Conservation (phyloP, 352 stramenopile species). For the Pythium biforme region DNA sequence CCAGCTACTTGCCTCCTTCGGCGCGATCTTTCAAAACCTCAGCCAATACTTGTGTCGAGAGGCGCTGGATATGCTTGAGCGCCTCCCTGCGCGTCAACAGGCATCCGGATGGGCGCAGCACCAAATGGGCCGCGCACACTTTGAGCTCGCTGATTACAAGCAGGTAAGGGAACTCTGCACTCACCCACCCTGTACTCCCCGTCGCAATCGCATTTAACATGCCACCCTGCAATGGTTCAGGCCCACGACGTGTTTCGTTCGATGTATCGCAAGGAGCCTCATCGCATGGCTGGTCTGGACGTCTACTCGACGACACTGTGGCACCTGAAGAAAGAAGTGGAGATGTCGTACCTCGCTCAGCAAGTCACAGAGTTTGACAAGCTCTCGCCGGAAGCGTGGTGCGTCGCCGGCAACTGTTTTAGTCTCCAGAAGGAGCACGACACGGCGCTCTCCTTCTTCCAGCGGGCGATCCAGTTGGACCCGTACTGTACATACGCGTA, state of each 20-base stretch:
- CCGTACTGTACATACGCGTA: conserved; percentile 97
- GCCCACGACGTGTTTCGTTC: conserved; percentile 86
- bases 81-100: conserved; percentile 81
- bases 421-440: conserved; percentile 98
- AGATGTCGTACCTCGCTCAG: conserved; percentile 96
- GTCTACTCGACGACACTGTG: conserved; percentile 95
- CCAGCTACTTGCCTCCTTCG: conserved; percentile 64
- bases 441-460: conserved; percentile 95
- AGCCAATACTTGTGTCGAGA: conserved; percentile 81
- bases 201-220: not conserved
- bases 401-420: conserved; percentile 97
- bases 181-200: not conserved
- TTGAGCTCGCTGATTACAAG: conserved; percentile 95
- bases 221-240: conserved; percentile 29
- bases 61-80: conserved; percentile 86
- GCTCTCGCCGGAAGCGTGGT: conserved; percentile 93
- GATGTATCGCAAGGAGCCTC: conserved; percentile 89
- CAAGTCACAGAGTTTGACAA: conserved; percentile 93
- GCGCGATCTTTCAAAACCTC: conserved; percentile 69
- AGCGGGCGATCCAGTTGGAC: conserved; percentile 94
- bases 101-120: conserved; percentile 94
- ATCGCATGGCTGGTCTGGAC: conserved; percentile 94
- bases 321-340: conserved; percentile 97
- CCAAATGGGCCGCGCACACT: conserved; percentile 93
- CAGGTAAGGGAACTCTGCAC: conserved; percentile 24